phyloP scores from a whole-genome alignment of 768 basidiomycete genomes.

The Termitomyces sp. region DNA sequence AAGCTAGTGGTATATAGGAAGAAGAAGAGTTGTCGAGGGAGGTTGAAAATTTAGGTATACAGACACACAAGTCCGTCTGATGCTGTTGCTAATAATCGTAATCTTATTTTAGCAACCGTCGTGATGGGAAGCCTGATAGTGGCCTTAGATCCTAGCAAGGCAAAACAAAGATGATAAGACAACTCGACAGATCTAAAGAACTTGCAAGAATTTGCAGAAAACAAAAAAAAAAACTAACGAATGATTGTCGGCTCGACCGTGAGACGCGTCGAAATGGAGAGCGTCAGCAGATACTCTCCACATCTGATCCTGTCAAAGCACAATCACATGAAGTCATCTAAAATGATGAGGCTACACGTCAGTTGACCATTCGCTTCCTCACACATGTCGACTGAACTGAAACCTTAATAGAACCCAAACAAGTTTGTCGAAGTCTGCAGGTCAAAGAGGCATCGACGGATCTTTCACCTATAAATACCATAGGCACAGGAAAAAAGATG shows the following conservation, averaged over 20 bases:
- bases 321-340: slow-evolving; percentile 9
- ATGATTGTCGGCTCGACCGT: too few species aligned
- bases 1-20: slow-evolving; percentile 4
- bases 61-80: background rate
- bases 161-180: slow-evolving; percentile 10
- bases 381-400: too few species aligned
- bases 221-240: background rate
- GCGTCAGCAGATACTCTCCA: background rate
- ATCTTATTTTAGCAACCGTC: slow-evolving; percentile 9
- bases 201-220: background rate
- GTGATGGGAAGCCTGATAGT: slow-evolving; percentile 9
- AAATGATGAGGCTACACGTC: background rate
- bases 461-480: too few species aligned
- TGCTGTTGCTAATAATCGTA: background rate
- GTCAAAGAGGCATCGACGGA: too few species aligned
- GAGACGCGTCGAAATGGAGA: background rate
- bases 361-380: slow-evolving; percentile 1
- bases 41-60: slow-evolving; percentile 5
- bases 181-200: background rate
- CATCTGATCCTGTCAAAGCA: background rate
- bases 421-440: background rate
- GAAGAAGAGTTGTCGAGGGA: slow-evolving; percentile 6
- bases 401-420: background rate
- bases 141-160: slow-evolving; percentile 12
- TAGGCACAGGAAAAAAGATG: background rate